Evolutionary conservation across 2,329 filamentous ascomycete species (phyloP).

Genomic region (Pseudogymnoascus sp.): DNA sequence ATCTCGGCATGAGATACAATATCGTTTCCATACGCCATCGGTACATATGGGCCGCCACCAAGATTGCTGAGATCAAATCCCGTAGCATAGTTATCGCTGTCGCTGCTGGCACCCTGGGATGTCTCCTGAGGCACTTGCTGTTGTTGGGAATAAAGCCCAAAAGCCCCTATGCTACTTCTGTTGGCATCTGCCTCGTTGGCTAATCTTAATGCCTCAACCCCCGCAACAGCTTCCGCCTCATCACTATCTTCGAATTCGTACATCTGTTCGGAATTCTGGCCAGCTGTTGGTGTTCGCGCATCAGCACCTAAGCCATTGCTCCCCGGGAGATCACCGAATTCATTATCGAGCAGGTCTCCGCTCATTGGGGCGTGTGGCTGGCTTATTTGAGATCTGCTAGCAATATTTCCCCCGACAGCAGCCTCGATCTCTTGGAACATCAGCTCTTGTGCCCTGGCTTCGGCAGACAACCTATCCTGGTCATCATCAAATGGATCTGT

Average conservation of each 20-base stretch:
- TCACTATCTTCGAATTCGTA: constrained; percentile 54
- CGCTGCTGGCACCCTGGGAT: constrained; percentile 47
- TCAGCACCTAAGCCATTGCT: constrained; percentile 1
- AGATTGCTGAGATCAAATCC: constrained; percentile 66
- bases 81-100: constrained; percentile 57
- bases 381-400: neutral
- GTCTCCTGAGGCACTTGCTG: constrained; percentile 38
- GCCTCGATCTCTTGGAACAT: constrained; percentile 31
- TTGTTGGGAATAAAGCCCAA: constrained; percentile 42
- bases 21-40: constrained; percentile 52
- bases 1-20: constrained; percentile 30
- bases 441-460: constrained; percentile 27
- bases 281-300: neutral
- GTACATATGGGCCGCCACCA: constrained; percentile 62
- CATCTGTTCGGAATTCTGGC: constrained; percentile 16
- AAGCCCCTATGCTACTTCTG: constrained; percentile 51
- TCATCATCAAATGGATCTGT: constrained; percentile 19
- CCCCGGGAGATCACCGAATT: constrained; percentile 40
- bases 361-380: constrained; percentile 26
- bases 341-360: constrained; percentile 41
- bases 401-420: constrained; percentile 21
- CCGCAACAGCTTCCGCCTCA: constrained; percentile 80
- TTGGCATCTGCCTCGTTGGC: constrained; percentile 72
- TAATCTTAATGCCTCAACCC: constrained; percentile 73
- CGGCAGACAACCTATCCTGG: constrained; percentile 20